Base-by-base conservation (phyloP, 2,329 filamentous ascomycete genomes). In the Penicillium rolfsii region DNA sequence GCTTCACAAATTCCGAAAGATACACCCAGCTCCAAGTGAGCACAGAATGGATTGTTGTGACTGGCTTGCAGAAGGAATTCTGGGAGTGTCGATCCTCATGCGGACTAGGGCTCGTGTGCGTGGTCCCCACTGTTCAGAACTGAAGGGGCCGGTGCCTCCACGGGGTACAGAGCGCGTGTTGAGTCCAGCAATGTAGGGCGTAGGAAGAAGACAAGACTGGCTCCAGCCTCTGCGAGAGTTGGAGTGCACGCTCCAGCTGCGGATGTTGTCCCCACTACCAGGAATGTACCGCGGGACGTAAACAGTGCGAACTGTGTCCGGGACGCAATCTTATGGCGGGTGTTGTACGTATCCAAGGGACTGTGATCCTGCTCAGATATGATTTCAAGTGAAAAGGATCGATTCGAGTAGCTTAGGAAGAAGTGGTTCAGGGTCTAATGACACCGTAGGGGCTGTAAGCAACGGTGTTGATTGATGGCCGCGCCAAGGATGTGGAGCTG, bases 101-200 rank as follows among this genome's bases (percentile, higher is more conserved):
- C 45, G 45, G 56, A 41, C 12, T 60, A 40, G 59, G 59, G 36
- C 50, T 40, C 49, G 49, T 38, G 26, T 48, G 38, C 54, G 33
- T 11, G 50, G 12, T 41, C 35, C 43, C 38, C 19, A 7, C 12
- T 28, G 35, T 35, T 33, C 43, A 24, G 19, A n/a, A 30, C 43
- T 12, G 11, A 19, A 14, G 53, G 26, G 36, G 41, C 53, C 24
- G 43, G 54, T 38, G 46, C 28, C 30, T n/a, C 8, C 45, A n/a
- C 41, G 43, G 28, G 26, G 59, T 40, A 35, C 43, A 22, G n/a
- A 49, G 38, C 24, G 46, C 48, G 58, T 59, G 49, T 61, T 36
- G 19, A 36, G 55, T n/a, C 43, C 61, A 67, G 62, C 59, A 69
- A 69, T 69, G 67, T 60, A 69, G 67, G 66, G 64, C 41, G 60